Evolutionary conservation across 208 protist species (phyloP), one percentile per base, ranked within the genome.

Genomic region (Willaertia magna): DNA sequence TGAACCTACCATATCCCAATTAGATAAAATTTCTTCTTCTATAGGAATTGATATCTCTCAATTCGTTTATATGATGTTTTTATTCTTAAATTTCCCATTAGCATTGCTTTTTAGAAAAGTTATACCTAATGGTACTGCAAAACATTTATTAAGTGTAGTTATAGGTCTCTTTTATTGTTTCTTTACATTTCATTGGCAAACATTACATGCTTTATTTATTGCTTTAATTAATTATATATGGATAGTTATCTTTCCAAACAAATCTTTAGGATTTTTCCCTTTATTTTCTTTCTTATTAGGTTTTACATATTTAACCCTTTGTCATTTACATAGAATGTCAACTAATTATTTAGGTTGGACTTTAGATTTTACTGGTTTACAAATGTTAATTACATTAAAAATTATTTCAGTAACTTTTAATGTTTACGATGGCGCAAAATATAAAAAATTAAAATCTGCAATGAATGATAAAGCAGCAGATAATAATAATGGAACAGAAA

Each of bases 311-410:
- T 67, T 67, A 26, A 9, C 34, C 0, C 6, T 67, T 18, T 67
- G 87, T 42, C 91, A 93, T 81, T 88, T 89, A 34, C 90, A 93
- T 84, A 79, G 89, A 52, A 86, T 90, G 88, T 87, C 85, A 16
- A 88, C 52, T 22, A 87, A 93, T 85, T 93, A 92, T 42, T 86
- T 91, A 44, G 91, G 90, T 74, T 93, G 90, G 90, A 85, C 40
- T 7, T 59, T 93, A 11, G 91, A 93, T 74, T 91, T 89, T 42
- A 92, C 90, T 14, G 85, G 86, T 12, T 88, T 88, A 44, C 91
- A 93, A 85, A 92, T 93, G 91, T 86, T 93, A 16, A 51, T 91
- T 16, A 91, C 90, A 40, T 46, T 91, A 22, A 93, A 92, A 81
- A 78, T 90, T 0, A 90, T 87, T 0, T 52, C 79, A 26, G 88